phyloP scores from a whole-genome alignment of 2,329 filamentous ascomycete species.

The Incumbomyces delicatus region DNA sequence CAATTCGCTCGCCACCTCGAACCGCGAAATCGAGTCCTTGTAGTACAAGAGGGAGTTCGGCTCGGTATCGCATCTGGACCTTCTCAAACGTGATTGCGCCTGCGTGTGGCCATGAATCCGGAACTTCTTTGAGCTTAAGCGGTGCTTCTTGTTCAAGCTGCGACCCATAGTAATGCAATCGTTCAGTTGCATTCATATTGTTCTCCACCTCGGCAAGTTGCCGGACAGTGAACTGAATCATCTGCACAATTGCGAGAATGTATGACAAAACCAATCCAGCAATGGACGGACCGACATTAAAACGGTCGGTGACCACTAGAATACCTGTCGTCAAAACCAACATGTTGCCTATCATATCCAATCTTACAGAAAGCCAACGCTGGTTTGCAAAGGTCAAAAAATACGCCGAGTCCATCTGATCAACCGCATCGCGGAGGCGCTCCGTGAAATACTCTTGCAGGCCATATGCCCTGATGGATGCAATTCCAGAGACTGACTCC shows the following conservation, averaged over 20 bases:
- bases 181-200: conserved; percentile 94
- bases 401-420: conserved; percentile 89
- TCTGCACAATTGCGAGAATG: conserved; percentile 83
- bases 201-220: conserved; percentile 95
- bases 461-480: conserved; percentile 84
- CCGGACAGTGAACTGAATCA: conserved; percentile 91
- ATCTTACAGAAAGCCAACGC: conserved; percentile 76
- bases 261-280: conserved; percentile 84
- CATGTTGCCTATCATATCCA: conserved; percentile 73
- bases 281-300: conserved; percentile 73
- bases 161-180: conserved; percentile 80
- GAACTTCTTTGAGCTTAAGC: conserved; percentile 61
- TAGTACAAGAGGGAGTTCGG: conserved; percentile 62
- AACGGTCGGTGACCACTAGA: conserved; percentile 82
- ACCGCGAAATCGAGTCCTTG: conserved; percentile 49
- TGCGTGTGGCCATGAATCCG: conserved; percentile 69
- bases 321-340: conserved; percentile 84
- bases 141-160: conserved; percentile 83
- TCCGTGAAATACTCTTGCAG: conserved; percentile 63
- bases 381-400: conserved; percentile 94
- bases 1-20: conserved; percentile 37
- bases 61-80: conserved; percentile 70
- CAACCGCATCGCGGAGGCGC: conserved; percentile 62
- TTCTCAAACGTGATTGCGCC: conserved; percentile 70
- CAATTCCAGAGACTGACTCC: conserved; percentile 73